Evolutionary conservation across 108 stramenopile species (phyloP), one percentile per base, ranked within the genome.

Genomic region (Nitzschia palea): DNA sequence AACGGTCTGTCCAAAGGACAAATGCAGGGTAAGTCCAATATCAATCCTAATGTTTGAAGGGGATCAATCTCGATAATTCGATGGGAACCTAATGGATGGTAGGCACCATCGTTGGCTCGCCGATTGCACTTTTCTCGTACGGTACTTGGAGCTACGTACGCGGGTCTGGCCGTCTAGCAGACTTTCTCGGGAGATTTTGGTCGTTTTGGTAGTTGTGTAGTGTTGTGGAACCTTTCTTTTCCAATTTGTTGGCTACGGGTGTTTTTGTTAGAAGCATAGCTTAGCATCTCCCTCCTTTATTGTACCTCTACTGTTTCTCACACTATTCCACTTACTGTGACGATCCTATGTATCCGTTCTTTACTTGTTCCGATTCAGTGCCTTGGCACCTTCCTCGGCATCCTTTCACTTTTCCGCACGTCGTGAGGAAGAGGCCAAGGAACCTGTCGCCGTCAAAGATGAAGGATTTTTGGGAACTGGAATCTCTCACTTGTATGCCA

Each of bases 391-490:
- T 48, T 37, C 29, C 35, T 53, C 65, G 62, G 62, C 62, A 25
- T 32, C 22, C 67, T 92, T 89, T 60, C 91, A 93, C 60, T 70
- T 73, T 37, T 85, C 86, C 4, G 76, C 87, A 12, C 76, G 62
- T 45, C 86, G 76, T 30, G 78, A 82, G 69, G 91, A 93, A 44
- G 88, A 92, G 61, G 77, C 83, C 67, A 83, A 82, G 67, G 66
- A 71, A 34, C 58, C 67, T 10, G 65, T 57, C 18, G 73, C 60
- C 10, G 73, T 44, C 17, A 63, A 71, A 8, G 69, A 74, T 40
- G 85, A 79, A 27, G 80, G 89, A 35, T 80, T 90, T 28, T 76
- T 91, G 65, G 86, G 85, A 40, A 80, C 85, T 51, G 89, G 89
- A 59, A 62, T 87, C 27, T 81, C 80, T 50, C 84, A 88, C 36